Percentiles rank a stretch among this genome's conserved stretches.
phyloP scores from a whole-genome alignment of 176 grass and related monocot genomes.

The Eleusine indica region DNA sequence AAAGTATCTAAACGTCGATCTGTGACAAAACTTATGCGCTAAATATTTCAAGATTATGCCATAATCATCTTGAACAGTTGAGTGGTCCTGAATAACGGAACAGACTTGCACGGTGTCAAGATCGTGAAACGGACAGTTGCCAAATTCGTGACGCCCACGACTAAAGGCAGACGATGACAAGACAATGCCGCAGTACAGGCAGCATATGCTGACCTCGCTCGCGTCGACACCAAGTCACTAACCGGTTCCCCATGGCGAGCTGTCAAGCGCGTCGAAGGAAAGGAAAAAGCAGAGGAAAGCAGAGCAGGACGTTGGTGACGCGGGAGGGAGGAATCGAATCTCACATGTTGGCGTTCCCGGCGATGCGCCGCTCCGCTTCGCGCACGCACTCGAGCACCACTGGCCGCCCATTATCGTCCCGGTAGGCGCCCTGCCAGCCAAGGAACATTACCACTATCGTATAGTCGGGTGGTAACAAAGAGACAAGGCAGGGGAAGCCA shows the following conservation, averaged over 20 bases:
- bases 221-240: background rate
- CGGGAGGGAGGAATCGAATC: constrained; percentile 1
- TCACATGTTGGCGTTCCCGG: constrained; percentile 87
- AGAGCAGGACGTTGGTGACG: background rate
- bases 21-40: background rate
- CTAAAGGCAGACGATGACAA: background rate
- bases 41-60: background rate
- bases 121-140: background rate
- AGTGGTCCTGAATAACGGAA: background rate
- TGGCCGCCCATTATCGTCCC: constrained; percentile 84
- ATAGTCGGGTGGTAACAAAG: background rate
- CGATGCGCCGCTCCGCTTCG: constrained; percentile 81
- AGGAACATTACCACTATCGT: background rate
- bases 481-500: background rate
- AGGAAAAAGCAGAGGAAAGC: background rate
- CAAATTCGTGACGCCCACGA: background rate
- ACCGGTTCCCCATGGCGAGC: background rate
- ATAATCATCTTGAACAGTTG: background rate
- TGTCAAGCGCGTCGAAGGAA: background rate
- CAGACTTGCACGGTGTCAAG: background rate
- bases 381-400: constrained; percentile 91
- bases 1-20: background rate
- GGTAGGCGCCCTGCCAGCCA: constrained; percentile 74
- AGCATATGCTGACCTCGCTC: background rate
- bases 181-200: background rate